A percentile compares a stretch with the other conserved stretches of the same genome.
Evolutionary conservation across 1,139 yeast species (phyloP).

Genomic region (Debaryomyces fabryi): DNA sequence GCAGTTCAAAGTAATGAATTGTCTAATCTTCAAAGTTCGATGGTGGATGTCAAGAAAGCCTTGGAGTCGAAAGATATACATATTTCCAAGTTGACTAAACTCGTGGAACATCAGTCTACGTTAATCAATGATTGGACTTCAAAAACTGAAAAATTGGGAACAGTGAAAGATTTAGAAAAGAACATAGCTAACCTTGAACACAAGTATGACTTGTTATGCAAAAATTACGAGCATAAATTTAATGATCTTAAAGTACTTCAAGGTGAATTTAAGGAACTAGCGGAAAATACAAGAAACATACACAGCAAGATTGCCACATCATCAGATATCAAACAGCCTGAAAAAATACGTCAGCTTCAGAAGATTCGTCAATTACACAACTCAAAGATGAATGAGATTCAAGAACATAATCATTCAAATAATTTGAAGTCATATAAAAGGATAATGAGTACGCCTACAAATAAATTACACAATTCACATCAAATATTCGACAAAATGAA

Average conservation of each 20-base stretch:
- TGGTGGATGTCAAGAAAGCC: not conserved
- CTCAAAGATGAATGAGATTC: slow-evolving; percentile 25
- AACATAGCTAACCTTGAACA: slow-evolving; percentile 18
- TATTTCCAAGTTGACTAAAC: not conserved
- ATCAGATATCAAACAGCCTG: not conserved
- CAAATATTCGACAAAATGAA: slow-evolving; percentile 9
- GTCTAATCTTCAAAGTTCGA: not conserved
- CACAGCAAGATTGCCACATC: not conserved
- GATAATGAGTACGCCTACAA: slow-evolving; percentile 35
- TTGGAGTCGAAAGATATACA: slow-evolving; percentile 1
- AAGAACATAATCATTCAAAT: slow-evolving; percentile 12
- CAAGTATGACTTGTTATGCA: slow-evolving; percentile 26
- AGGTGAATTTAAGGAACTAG: slow-evolving; percentile 27
- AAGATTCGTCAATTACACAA: slow-evolving; percentile 37
- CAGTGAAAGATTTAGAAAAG: slow-evolving; percentile 16
- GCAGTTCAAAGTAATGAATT: slow-evolving; percentile 7
- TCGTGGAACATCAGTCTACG: slow-evolving; percentile 3
- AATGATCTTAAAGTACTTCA: slow-evolving; percentile 26
- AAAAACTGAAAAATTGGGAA: slow-evolving; percentile 9
- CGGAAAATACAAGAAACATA: slow-evolving; percentile 10
- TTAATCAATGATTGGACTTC: not conserved
- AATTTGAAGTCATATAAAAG: slow-evolving; percentile 21
- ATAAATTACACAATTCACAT: not conserved
- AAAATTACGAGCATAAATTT: slow-evolving; percentile 31
- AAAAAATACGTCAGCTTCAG: slow-evolving; percentile 16